Conservation (phyloP, 2,329 filamentous ascomycete species). For the Drechmeria coniospora region DNA sequence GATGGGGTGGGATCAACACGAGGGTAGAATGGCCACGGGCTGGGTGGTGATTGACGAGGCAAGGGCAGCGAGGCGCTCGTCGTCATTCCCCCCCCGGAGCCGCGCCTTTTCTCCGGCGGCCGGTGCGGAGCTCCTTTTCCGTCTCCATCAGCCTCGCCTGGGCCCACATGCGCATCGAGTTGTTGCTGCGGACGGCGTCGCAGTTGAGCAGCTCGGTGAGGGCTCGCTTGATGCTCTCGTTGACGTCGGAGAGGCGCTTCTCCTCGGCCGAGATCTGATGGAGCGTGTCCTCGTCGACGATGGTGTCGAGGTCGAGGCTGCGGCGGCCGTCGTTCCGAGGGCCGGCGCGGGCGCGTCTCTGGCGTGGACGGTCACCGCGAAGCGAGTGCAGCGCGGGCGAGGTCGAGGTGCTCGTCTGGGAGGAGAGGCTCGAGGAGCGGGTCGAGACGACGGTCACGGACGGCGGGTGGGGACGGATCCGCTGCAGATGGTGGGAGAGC, state of each 20-base stretch:
- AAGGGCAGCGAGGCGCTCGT: neutral
- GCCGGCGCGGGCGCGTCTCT: too few relatives aligned
- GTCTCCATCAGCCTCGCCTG: constrained; percentile 45
- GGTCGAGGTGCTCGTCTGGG: constrained; percentile 37
- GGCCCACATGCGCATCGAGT: constrained; percentile 39
- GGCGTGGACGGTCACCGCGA: too few relatives aligned
- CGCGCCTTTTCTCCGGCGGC: constrained; percentile 33
- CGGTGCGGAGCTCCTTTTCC: constrained; percentile 40
- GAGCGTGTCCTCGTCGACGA: constrained; percentile 30
- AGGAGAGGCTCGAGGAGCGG: constrained; percentile 39
- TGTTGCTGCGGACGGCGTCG: constrained; percentile 34
- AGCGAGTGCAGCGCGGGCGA: constrained; percentile 27
- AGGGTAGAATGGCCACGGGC: constrained; percentile 1
- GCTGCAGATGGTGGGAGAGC: constrained; percentile 33
- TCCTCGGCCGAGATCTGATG: constrained; percentile 36
- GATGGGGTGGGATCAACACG: too few relatives aligned
- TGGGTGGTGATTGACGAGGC: too few relatives aligned
- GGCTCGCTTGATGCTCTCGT: constrained; percentile 45
- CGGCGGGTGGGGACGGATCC: constrained; percentile 27
- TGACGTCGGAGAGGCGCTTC: constrained; percentile 37
- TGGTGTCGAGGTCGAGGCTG: constrained; percentile 24
- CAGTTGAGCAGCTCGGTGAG: constrained; percentile 48
- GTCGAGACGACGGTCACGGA: constrained; percentile 19
- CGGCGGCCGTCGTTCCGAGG: too few relatives aligned
- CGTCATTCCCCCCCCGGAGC: constrained; percentile 13